These are phyloP conservation scores for Schwanniomyces vanrijiae DNA, from an alignment of 805 yeast species.

Conservation along the genomic window DNA sequence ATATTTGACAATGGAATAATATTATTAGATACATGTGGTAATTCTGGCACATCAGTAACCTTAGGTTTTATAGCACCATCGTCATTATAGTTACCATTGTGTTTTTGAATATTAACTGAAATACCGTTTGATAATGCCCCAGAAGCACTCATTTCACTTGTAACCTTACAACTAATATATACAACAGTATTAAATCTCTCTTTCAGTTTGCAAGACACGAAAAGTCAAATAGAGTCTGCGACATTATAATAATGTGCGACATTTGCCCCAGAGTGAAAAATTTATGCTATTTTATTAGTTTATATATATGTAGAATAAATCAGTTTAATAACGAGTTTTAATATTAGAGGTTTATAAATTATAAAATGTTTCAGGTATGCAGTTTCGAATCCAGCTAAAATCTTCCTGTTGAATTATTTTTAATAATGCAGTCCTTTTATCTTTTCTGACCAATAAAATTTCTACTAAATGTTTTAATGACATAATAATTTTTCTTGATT, in stretches of 20 bases:
- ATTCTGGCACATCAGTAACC: constrained; percentile 18
- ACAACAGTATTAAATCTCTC: not conserved
- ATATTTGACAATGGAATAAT: constrained; percentile 64
- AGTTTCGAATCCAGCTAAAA: constrained; percentile 5
- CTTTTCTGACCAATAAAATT: constrained; percentile 36
- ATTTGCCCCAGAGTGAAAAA: not conserved
- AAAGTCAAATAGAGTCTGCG: not conserved
- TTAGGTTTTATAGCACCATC: not conserved
- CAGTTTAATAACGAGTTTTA: not conserved
- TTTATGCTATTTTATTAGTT: too few relatives aligned
- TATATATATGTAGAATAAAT: too few relatives aligned
- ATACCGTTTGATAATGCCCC: not conserved
- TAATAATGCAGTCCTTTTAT: constrained; percentile 23
- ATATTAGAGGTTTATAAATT: not conserved
- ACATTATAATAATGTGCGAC: not conserved
- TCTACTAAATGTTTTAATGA: constrained; percentile 32
- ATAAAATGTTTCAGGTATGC: not conserved
- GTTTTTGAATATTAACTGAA: not conserved
- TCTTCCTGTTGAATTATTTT: constrained; percentile 1
- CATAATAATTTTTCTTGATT: constrained; percentile 16
- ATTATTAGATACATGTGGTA: constrained; percentile 75
- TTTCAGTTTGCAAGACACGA: not conserved
- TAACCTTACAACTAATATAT: not conserved
- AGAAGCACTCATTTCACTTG: constrained; percentile 3
- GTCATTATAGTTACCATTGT: not conserved